Base-by-base conservation (phyloP, 768 basidiomycete species). In the Rhizopogon sp. region DNA sequence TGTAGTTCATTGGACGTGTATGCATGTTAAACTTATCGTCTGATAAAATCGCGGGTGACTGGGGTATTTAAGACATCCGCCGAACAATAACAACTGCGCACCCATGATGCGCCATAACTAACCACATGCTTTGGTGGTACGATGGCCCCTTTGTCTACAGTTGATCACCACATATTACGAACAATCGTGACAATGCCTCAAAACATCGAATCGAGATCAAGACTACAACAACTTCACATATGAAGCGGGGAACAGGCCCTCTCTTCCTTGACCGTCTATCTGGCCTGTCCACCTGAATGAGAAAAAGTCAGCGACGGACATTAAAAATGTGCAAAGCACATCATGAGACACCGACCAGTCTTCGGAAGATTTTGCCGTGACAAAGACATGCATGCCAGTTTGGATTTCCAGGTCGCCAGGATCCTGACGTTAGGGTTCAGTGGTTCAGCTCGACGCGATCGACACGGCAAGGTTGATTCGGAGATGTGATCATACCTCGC, bases 301-400 rank as follows among this genome's bases (percentile, higher is more conserved):
- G 46, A 59, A 52, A 51, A 57, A 54, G 43, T 35, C 43, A 50
- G 28, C 22, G 53, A 58, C 40, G 61, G 51, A 43, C 43, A 28
- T 14, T 31, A 43, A 22, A 39, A 22, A 13, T 53, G 17, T 29
- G 8, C 35, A 60, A 20, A 31, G 33, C 25, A 25, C 25, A 8
- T 47, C 25, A 11, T 2, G 49, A 51, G 46, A 39, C 10, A 62
- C 84, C 17, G 56, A 90, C 90, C 90, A 92, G 60, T 91, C 90
- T 22, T 83, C 84, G 9, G 87, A 88, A 5, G 84, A 82, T 60
- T 74, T 76, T 59, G 85, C 85, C 5, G 80, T 77, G 39, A 91
- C 76, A 55, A 82, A 68, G n/a, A 92, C 76, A 43, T 77, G 75
- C 62, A 83, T 74, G 10, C 80, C 79, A 49, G 77, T 80, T 42